Evolutionary conservation across 179 eudicot species (phyloP), one percentile per base, ranked within the genome.

Genomic region (Beta macrorhiza): DNA sequence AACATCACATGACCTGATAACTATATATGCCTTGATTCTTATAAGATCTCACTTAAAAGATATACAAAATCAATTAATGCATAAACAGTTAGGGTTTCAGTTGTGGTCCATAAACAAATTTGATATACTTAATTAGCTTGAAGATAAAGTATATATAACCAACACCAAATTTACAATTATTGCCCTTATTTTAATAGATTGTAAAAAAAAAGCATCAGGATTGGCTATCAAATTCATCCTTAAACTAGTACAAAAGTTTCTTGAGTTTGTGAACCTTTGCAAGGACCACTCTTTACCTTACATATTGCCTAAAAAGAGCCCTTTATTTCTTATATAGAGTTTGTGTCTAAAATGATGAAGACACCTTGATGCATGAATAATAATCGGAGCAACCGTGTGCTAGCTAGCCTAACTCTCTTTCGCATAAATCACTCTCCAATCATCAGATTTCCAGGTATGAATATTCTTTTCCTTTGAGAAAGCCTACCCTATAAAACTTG

Each of bases 391-490:
- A 78, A 77, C 74, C 86, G 81, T 80, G 83, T 76, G 86, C 57
- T 71, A 55, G 22, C 42, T 55, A 22, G 52, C 9, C 56, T 51
- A 49, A 59, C 53, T 62, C 25, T 72, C 63, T 83, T 68, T 76
- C 22, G 67, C 79, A 78, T 72, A 80, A 83, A 80, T 80, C 74
- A 80, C 83, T 84, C 86, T 70, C 69, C 83, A 84, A 80, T 84
- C 83, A 76, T 84, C 67, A 29, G 20, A 69, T n/a, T 71, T 78
- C 44, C 14, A 78, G 53, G 62, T 72, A 53, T 55, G 20, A 13
- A 4, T 5, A 72, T 19, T 52, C 12, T 12, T n/a, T 25, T 45
- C 20, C 44, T 44, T 72, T n/a, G 32, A 53, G 52, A 80, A 83
- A 75, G 68, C 79, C 75, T 64, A 56, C 32, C 5, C 68, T 58